These are phyloP conservation scores for Aquilaria sinensis DNA, from an alignment of 345 rosid species.

Conservation along the genomic window DNA sequence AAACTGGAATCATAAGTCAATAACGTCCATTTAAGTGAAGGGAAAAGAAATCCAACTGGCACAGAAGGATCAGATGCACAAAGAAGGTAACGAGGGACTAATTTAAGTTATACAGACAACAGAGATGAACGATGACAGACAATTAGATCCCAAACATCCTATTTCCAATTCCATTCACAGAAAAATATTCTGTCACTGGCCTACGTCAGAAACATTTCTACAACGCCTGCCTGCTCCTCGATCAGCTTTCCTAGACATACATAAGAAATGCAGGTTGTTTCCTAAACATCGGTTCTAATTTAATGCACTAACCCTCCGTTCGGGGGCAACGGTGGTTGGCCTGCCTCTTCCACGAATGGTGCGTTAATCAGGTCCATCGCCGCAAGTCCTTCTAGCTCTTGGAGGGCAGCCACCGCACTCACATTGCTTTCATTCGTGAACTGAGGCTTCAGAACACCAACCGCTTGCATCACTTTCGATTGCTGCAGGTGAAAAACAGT, in stretches of 20 bases:
- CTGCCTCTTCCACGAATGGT: constrained; percentile 24
- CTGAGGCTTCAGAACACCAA: constrained; percentile 39
- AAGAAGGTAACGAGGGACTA: too few species aligned
- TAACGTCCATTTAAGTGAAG: too few species aligned
- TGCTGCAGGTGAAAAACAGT: constrained; percentile 39
- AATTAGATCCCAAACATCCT: constrained; percentile 16
- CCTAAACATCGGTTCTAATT: constrained; percentile 1
- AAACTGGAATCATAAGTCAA: too few species aligned
- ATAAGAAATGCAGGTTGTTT: neutral
- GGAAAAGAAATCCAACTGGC: too few species aligned
- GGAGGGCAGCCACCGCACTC: constrained; percentile 39
- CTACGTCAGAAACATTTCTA: constrained; percentile 23
- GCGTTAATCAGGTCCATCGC: constrained; percentile 27
- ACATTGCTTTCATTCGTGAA: constrained; percentile 20
- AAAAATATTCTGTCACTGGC: neutral
- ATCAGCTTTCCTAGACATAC: neutral
- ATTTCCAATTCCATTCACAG: constrained; percentile 10
- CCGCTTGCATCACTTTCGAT: constrained; percentile 44
- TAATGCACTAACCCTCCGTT: neutral
- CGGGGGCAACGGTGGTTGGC: neutral
- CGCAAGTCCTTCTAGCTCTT: constrained; percentile 61
- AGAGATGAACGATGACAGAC: constrained; percentile 5
- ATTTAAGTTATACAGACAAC: constrained; percentile 7
- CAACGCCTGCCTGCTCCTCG: neutral
- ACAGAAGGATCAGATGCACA: too few species aligned